Evolutionary conservation across 2,329 filamentous ascomycete species (phyloP), one percentile per base, ranked within the genome.

Genomic region (Fusarium begoniae): DNA sequence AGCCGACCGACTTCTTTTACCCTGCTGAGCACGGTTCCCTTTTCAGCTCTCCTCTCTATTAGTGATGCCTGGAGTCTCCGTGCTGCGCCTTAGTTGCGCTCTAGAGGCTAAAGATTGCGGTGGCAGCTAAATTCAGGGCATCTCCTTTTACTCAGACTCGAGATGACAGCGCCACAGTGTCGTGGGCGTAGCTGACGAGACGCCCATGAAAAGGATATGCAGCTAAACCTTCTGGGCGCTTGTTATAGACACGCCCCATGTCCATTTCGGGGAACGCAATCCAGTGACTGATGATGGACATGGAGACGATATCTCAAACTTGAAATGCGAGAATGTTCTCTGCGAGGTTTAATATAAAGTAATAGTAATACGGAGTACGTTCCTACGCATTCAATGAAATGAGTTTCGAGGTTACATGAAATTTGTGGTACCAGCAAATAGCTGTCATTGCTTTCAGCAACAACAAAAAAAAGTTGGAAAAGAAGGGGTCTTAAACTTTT

Each of bases 51-150:
- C 56, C 62, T 37, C 30, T 38, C 56, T 61, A 45, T 53, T 59
- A 60, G 54, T 51, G 50, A 63, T 59, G 61, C 22, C 59, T 47
- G 61, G 45, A 56, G 32, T 32, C 30, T 63, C 56, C 44, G 48
- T 51, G 45, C 63, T 68, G 57, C 50, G 57, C 60, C 65, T 67
- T 38, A 69, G 70, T 41, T 66, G 60, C 69, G 63, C 70, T 76
- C 55, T 53, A 63, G 18, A 71, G 63, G 66, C 64, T 75, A 71
- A 55, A 74, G 66, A 75, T 75, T 78, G 63, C 73, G 76, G 76
- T 78, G 74, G 68, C 72, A 78, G 70, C 66, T 78, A 70, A 67
- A 77, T 75, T 67, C 55, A 50, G 64, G 57, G 43, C 66, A 64
- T 68, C 66, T 53, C 54, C 54, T 62, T 56, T 56, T 66, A 48